Evolutionary conservation across 179 eudicot species (phyloP), one percentile per base, ranked within the genome.

Genomic region (Carnegiea gigantea): DNA sequence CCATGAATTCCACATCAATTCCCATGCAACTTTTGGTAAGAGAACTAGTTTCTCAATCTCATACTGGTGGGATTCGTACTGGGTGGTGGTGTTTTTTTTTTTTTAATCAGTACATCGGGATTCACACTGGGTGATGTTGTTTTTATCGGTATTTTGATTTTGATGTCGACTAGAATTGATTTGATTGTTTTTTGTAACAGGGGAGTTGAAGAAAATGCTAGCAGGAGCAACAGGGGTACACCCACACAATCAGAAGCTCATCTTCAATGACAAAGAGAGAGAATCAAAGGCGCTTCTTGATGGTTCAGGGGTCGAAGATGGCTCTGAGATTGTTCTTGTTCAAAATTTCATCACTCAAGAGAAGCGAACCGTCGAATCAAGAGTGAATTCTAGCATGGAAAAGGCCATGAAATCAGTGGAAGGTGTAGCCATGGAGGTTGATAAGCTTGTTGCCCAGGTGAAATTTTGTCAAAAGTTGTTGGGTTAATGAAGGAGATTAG

Each of bases 21-120:
- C 98, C 73, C 95, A 89, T 79, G 87, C 97, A 72, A 91, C 80
- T 86, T 93, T 92, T 86, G 98, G 98, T 93, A 88, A 83, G 28
- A 24, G 2, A 14, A 20, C 38, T 24, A 11, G 14, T 65, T 65
- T 65, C 71, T 23, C 14, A 23, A n/a, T 28, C 20, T 68, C 30
- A 5, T n/a, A 9, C 38, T 24, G 15, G 40, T 44, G 0, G 51
- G 54, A n/a, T 49, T 20, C 40, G 20, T 38, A 49, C 48, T 80
- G 28, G 51, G 7, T 40, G 17, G 64, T 64, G 64, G 21, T 20
- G 46, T 20, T 24, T 9, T 40, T 38, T 38, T 38, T 38, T 38
- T 38, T 38, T 38, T 38, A 0, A 5, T 40, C 44, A 5, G 44
- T 40, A 40, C 44, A 40, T 40, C 44, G 59, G 8, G 53, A 48